Base-by-base conservation (phyloP, 257 asterid species). In the Fraxinus anomala region DNA sequence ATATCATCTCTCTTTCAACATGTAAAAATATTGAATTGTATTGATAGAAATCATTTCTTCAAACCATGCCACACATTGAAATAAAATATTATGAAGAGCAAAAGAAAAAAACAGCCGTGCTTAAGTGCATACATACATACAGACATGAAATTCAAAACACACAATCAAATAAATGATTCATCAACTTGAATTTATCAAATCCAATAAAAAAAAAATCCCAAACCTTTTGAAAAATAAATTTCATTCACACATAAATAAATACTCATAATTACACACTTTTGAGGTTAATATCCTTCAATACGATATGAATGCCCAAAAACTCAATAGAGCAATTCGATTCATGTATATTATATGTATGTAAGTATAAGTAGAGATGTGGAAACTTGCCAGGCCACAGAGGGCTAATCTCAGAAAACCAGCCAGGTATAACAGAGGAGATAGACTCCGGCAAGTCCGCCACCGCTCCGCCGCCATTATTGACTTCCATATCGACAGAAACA, bases 331-430 rank as follows among this genome's bases (percentile, higher is more conserved):
- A 26, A 31, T 49, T 44, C 36, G 49, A 72, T 69, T 21, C 74
- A 80, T 9, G 56, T 31, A 34, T 10, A 72, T 36, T 23, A 42
- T 1, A 36, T 49, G 21, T 69, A 39, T 56, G 49, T 19, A 74
- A 30, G 28, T n/a, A 23, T 6, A 28, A 2, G 5, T 36, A 47
- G 56, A 33, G 65, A 36, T 17, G 23, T 6, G 66, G 66, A 7
- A 24, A 79, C 88, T 77, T 76, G 89, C 97, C 98, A 76, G 97
- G 98, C 98, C 98, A 94, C 91, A 94, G 87, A 77, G 97, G 98
- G 86, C 94, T 94, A 37, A 94, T 89, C 87, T 94, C 98, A 30
- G 97, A 94, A 80, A 94, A 94, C 98, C 98, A 94, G 36, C 98
- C 98, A 19, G 98, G 97, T 30, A 91, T 85, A 76, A 92, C 87